These are phyloP conservation scores for Colletotrichum tabaci DNA, from an alignment of 2,329 filamentous ascomycete species.

Conservation along the genomic window DNA sequence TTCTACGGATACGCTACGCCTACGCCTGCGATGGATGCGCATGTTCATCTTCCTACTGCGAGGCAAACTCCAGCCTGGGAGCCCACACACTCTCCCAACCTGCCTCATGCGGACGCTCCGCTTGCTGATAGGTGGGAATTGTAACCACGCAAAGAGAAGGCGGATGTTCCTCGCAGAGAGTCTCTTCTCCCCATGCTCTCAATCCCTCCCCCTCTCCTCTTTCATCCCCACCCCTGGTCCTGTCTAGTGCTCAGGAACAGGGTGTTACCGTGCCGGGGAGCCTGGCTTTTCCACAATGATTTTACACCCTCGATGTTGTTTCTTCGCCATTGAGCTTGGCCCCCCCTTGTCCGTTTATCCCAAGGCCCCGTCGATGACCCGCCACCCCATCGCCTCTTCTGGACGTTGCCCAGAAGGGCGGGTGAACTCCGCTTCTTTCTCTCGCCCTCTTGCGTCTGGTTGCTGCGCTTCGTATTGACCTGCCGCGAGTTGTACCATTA, in stretches of 20 bases:
- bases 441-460: constrained; percentile 26
- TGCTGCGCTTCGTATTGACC: constrained; percentile 38
- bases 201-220: background rate
- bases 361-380: constrained; percentile 32
- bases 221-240: constrained; percentile 22
- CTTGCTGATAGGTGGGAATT: constrained; percentile 49
- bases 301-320: constrained; percentile 13
- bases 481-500: constrained; percentile 11
- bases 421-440: constrained; percentile 25
- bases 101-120: constrained; percentile 49
- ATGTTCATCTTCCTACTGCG: constrained; percentile 30
- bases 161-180: too few relatives aligned
- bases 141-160: constrained; percentile 27
- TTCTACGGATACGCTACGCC: constrained; percentile 23
- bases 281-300: constrained; percentile 18
- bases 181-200: too few relatives aligned
- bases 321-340: background rate
- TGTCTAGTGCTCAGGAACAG: constrained; percentile 42
- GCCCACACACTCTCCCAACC: constrained; percentile 42
- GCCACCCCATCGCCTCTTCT: constrained; percentile 17
- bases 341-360: constrained; percentile 29
- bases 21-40: constrained; percentile 2
- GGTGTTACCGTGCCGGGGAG: constrained; percentile 33
- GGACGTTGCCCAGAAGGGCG: constrained; percentile 28
- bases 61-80: constrained; percentile 11